Conservation (phyloP, 1,139 yeast genomes). For the Tardiomyces digboiensis region DNA sequence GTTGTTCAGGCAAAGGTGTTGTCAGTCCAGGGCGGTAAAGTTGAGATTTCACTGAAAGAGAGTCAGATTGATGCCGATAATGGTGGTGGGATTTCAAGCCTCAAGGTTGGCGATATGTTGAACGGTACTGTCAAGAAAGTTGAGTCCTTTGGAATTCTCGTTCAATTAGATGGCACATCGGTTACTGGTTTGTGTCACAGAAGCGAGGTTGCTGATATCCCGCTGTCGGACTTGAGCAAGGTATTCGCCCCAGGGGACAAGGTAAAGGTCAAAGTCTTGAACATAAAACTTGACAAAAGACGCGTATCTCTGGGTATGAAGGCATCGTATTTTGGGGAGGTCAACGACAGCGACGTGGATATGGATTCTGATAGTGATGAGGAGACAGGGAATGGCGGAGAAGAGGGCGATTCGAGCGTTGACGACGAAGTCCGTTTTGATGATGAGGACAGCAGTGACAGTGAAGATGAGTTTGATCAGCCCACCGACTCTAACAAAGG, state of each 20-base stretch:
- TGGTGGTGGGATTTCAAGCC: constrained; percentile 44
- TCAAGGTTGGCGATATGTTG: constrained; percentile 56
- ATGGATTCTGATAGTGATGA: constrained; percentile 29
- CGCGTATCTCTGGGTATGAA: constrained; percentile 87
- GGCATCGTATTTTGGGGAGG: constrained; percentile 70
- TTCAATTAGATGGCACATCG: constrained; percentile 62
- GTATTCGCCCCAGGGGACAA: constrained; percentile 84
- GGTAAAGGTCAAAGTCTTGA: constrained; percentile 74
- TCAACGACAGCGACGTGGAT: constrained; percentile 28
- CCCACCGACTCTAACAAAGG: constrained; percentile 23
- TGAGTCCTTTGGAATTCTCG: constrained; percentile 87
- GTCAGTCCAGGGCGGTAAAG: constrained; percentile 52
- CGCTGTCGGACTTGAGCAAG: constrained; percentile 40
- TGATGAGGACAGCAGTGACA: constrained; percentile 23
- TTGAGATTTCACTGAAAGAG: constrained; percentile 73
- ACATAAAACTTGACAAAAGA: constrained; percentile 52
- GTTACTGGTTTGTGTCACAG: constrained; percentile 85
- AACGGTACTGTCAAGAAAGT: constrained; percentile 71
- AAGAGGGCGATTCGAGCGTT: constrained; percentile 16
- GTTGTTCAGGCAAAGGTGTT: constrained; percentile 66
- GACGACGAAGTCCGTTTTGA: constrained; percentile 8
- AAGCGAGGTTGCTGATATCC: constrained; percentile 71
- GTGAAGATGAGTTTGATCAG: constrained; percentile 19
- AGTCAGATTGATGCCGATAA: constrained; percentile 41
- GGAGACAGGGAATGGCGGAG: constrained; percentile 22